phyloP scores from a whole-genome alignment of 2,329 filamentous ascomycete genomes.

The Thermomyces lanuginosus region DNA sequence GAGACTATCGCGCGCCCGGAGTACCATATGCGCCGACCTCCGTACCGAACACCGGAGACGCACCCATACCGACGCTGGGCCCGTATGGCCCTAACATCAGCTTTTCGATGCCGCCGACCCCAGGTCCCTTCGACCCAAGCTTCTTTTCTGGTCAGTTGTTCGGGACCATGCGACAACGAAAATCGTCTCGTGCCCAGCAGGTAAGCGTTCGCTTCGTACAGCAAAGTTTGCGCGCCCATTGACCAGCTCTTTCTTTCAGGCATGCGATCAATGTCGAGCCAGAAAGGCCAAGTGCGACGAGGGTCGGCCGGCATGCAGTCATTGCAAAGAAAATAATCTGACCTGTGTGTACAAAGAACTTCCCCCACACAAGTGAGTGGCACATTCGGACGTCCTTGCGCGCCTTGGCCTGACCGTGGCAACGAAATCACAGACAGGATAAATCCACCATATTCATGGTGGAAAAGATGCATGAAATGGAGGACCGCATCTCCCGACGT shows the following conservation, averaged over 20 bases:
- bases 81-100: constrained; percentile 14
- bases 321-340: constrained; percentile 71
- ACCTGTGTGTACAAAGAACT: constrained; percentile 82
- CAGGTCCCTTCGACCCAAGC: constrained; percentile 16
- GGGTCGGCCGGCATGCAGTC: constrained; percentile 62
- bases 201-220: constrained; percentile 10
- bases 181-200: constrained; percentile 25
- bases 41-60: constrained; percentile 16
- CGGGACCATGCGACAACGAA: too few species aligned
- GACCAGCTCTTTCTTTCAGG: constrained; percentile 27
- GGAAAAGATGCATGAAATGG: constrained; percentile 17
- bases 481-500: constrained; percentile 13
- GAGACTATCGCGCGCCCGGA: too few species aligned
- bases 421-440: constrained; percentile 19
- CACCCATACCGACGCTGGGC: constrained; percentile 14
- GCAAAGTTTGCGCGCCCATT: constrained; percentile 3
- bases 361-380: constrained; percentile 68
- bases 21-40: too few species aligned
- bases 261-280: constrained; percentile 76
- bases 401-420: neutral
- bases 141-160: constrained; percentile 18
- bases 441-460: constrained; percentile 24
- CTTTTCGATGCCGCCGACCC: constrained; percentile 14
- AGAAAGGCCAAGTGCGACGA: constrained; percentile 89
- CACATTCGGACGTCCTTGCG: neutral